These are phyloP conservation scores for Dactylellina cionopaga DNA, from an alignment of 2,329 filamentous ascomycete species.

Conservation along the genomic window DNA sequence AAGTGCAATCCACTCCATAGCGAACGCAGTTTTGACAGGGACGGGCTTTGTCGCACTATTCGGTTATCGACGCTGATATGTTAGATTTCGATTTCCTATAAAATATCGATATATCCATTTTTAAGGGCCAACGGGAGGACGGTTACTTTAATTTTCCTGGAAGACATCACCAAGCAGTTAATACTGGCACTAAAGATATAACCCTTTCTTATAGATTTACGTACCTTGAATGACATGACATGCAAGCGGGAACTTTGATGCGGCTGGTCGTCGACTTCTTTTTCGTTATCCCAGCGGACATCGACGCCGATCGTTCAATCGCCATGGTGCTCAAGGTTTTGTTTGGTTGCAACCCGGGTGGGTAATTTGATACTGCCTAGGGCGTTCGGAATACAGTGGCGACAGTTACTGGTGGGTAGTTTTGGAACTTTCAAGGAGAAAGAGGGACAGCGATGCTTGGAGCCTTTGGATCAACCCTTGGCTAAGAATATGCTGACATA, in stretches of 20 bases:
- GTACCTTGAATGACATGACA: conserved; percentile 50
- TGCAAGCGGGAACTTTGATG: conserved; percentile 50
- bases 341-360: neutral
- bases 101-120: too few relatives aligned
- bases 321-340: conserved; percentile 24
- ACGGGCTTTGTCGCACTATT: conserved; percentile 39
- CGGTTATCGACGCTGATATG: neutral
- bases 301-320: conserved; percentile 39
- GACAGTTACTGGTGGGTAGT: neutral
- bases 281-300: conserved; percentile 29
- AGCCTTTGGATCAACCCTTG: conserved; percentile 6
- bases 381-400: conserved; percentile 7
- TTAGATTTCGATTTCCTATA: too few relatives aligned
- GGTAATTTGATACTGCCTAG: neutral
- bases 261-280: conserved; percentile 35
- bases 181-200: conserved; percentile 14
- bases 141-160: conserved; percentile 52
- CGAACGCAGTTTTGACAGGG: conserved; percentile 47
- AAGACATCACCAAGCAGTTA: neutral
- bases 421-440: neutral
- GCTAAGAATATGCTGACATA: conserved; percentile 47
- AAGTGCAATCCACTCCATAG: conserved; percentile 45
- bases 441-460: conserved; percentile 11
- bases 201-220: too few relatives aligned
- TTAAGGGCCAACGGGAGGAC: too few relatives aligned